A percentile compares a stretch with the other conserved stretches of the same genome.
Evolutionary conservation across 2,329 filamentous ascomycete species (phyloP).

Genomic region (Chaetomiaceae sp.): DNA sequence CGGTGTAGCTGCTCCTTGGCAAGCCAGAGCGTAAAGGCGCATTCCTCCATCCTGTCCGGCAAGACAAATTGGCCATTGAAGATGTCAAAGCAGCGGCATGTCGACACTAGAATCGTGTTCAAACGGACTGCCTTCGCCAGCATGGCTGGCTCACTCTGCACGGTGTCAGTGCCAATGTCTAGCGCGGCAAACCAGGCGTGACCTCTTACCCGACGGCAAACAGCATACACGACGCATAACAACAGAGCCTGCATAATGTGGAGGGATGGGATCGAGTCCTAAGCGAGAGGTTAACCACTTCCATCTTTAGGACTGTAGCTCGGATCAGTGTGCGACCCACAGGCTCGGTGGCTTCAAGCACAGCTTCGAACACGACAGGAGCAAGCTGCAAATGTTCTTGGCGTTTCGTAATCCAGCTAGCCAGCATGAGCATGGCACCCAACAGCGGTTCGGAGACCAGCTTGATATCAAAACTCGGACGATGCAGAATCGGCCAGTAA

Average conservation of each 20-base stretch:
- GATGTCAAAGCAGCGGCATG: conserved; percentile 11
- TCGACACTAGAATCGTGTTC: conserved; percentile 1
- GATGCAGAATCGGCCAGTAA: conserved; percentile 13
- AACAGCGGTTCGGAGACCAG: conserved; percentile 4
- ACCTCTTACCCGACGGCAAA: conserved; percentile 5
- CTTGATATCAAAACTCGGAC: conserved; percentile 3
- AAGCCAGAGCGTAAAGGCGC: conserved; percentile 10
- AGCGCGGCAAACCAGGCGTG: neutral
- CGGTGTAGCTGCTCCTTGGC: conserved; percentile 13
- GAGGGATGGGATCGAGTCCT: conserved; percentile 7
- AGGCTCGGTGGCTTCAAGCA: neutral
- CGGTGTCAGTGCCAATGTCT: neutral
- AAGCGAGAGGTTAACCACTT: neutral
- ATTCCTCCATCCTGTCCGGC: conserved; percentile 6
- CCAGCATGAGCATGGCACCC: conserved; percentile 8
- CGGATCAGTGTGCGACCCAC: no score
- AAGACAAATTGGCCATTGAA: conserved; percentile 6
- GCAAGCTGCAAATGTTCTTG: conserved; percentile 1
- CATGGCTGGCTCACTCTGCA: conserved; percentile 4
- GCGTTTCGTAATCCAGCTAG: conserved; percentile 6
- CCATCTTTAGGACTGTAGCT: no score
- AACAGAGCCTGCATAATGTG: conserved; percentile 10
- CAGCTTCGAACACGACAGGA: conserved; percentile 4
- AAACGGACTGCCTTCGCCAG: conserved; percentile 3
- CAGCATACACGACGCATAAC: conserved; percentile 9